phyloP scores from a whole-genome alignment of 768 basidiomycete species.

The Mycena olivaceomarginata region DNA sequence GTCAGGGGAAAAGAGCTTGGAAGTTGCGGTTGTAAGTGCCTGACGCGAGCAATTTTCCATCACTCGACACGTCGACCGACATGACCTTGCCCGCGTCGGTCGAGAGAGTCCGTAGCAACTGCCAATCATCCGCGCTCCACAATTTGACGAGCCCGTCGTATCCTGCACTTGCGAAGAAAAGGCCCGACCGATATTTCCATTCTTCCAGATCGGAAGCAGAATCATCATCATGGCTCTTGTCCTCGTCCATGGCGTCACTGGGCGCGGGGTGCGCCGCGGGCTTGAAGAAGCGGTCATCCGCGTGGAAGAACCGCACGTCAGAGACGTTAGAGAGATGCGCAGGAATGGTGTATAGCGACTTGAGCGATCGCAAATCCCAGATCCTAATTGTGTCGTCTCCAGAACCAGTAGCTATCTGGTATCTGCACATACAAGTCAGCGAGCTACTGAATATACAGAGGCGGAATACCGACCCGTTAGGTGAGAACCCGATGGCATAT shows the following conservation, averaged over 20 bases:
- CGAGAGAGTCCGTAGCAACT: constrained; percentile 88
- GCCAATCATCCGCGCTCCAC: constrained; percentile 99
- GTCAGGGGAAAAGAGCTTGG: constrained; percentile 94
- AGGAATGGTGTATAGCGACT: constrained; percentile 96
- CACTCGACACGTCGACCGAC: constrained; percentile 94
- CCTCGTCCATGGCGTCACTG: constrained; percentile 73
- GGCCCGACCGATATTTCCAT: constrained; percentile 88
- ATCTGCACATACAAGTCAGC: constrained; percentile 68
- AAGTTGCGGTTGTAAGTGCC: constrained; percentile 97
- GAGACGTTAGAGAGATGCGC: constrained; percentile 97
- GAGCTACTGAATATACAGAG: constrained; percentile 7
- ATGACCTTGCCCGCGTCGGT: constrained; percentile 99
- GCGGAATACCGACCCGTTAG: constrained; percentile 85
- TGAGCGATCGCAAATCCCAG: constrained; percentile 98
- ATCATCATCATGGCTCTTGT: constrained; percentile 58
- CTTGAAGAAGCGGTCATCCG: constrained; percentile 72
- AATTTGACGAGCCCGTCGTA: constrained; percentile 97
- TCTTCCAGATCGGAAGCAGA: constrained; percentile 71
- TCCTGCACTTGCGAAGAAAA: constrained; percentile 95
- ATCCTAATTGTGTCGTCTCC: constrained; percentile 98
- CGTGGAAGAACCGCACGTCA: constrained; percentile 95
- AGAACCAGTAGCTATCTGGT: constrained; percentile 97
- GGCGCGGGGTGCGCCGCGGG: constrained; percentile 52
- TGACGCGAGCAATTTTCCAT: constrained; percentile 89
- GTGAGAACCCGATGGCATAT: constrained; percentile 93